Evolutionary conservation across 1,284 basidiomycete species (phyloP).

Genomic region (Trametes pubescens): DNA sequence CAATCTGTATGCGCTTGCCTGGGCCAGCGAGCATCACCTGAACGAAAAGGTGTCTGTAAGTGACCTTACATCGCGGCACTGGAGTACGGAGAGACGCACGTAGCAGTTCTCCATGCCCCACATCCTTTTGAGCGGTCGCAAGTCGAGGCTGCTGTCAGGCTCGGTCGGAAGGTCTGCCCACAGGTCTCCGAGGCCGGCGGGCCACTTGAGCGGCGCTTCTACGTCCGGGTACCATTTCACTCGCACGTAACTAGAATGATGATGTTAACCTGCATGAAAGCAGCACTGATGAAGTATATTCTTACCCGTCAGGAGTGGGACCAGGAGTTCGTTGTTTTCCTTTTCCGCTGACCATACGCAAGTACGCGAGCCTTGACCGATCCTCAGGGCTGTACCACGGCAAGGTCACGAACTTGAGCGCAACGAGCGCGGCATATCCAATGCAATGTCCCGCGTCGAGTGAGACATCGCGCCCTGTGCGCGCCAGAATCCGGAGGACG

Average conservation of each 20-base stretch:
- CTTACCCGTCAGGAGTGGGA: neutral
- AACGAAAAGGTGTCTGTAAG: neutral
- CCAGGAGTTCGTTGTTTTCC: neutral
- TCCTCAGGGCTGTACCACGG: neutral
- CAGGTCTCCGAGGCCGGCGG: conserved; percentile 13
- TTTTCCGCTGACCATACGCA: neutral
- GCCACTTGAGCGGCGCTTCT: conserved; percentile 15
- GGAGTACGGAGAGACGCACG: conserved; percentile 12
- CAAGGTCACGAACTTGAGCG: too few species aligned
- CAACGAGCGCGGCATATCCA: too few species aligned
- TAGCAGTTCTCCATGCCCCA: conserved; percentile 33
- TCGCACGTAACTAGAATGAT: conserved; percentile 10
- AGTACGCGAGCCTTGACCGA: neutral
- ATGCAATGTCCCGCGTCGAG: too few species aligned
- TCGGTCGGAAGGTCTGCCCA: conserved; percentile 20
- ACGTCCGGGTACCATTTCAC: conserved; percentile 28
- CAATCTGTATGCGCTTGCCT: conserved; percentile 3
- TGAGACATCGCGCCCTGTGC: too few species aligned
- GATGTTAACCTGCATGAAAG: neutral
- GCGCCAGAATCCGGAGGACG: too few species aligned
- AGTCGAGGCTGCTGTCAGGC: conserved; percentile 18
- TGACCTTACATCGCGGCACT: neutral
- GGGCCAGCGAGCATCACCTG: conserved; percentile 21
- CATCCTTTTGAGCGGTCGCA: conserved; percentile 9
- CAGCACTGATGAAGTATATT: neutral